phyloP scores from a whole-genome alignment of 352 stramenopile species.

The Detonula confervacea region DNA sequence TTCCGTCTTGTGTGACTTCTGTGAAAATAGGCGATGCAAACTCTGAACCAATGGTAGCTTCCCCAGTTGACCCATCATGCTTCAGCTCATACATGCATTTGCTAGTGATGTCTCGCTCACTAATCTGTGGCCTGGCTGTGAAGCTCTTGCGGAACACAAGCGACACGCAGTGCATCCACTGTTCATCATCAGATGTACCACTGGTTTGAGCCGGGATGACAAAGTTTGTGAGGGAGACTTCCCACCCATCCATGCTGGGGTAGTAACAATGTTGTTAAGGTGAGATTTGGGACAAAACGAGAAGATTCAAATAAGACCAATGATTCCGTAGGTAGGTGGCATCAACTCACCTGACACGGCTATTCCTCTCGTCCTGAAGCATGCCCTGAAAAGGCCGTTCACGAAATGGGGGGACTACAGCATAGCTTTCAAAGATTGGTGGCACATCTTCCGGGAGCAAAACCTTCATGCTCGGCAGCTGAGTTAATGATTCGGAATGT shows the following conservation, averaged over 20 bases:
- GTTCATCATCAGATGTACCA: slow-evolving; percentile 24
- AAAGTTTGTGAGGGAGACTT: slow-evolving; percentile 76
- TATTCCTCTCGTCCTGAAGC: slow-evolving; percentile 29
- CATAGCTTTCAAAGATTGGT: slow-evolving; percentile 79
- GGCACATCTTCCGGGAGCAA: slow-evolving; percentile 60
- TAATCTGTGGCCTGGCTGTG: slow-evolving; percentile 22
- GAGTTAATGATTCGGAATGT: neutral
- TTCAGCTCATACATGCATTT: slow-evolving; percentile 32
- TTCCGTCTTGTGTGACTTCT: neutral
- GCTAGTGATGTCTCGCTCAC: slow-evolving; percentile 25
- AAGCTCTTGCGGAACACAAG: slow-evolving; percentile 61
- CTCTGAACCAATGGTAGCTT: neutral
- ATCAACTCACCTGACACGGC: slow-evolving; percentile 37
- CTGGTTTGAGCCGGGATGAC: slow-evolving; percentile 60
- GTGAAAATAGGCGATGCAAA: slow-evolving; percentile 44
- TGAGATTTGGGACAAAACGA: slow-evolving; percentile 1
- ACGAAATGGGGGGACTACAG: slow-evolving; percentile 57
- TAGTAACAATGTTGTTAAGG: neutral
- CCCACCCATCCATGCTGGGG: slow-evolving; percentile 71
- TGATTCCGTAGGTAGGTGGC: too few relatives aligned
- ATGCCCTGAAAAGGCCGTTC: slow-evolving; percentile 52
- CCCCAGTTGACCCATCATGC: neutral
- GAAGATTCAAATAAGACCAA: neutral
- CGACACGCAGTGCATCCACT: slow-evolving; percentile 77
- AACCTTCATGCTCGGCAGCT: slow-evolving; percentile 19